Conservation (phyloP, 176 grass and related monocot species). For the Cenchrus fungigraminus region DNA sequence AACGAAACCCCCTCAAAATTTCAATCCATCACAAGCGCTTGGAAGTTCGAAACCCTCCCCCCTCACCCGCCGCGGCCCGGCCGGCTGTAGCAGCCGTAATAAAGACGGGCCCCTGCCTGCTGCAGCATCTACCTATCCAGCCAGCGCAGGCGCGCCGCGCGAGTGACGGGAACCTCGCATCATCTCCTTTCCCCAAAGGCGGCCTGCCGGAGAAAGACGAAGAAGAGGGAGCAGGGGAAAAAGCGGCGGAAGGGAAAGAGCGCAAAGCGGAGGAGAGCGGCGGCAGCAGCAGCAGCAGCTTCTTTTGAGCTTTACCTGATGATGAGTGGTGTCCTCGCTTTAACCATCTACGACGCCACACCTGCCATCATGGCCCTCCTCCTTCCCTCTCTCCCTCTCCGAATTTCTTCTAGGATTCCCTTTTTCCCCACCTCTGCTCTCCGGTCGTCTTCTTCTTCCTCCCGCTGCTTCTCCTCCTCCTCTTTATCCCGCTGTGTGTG, state of each 20-base stretch:
- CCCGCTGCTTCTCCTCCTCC: background rate
- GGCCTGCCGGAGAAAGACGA: slow-evolving; percentile 28
- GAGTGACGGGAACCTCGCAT: slow-evolving; percentile 68
- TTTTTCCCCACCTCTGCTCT: background rate
- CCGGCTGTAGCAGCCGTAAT: background rate
- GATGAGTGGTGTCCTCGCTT: slow-evolving; percentile 52
- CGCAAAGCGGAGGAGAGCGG: slow-evolving; percentile 4
- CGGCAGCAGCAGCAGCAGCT: slow-evolving; percentile 37
- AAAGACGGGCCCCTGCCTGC: slow-evolving; percentile 16
- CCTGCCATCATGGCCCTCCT: slow-evolving; percentile 48
- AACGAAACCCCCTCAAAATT: slow-evolving; percentile 1
- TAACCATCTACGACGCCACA: slow-evolving; percentile 53
- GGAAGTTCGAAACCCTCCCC: background rate
- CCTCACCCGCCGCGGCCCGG: background rate
- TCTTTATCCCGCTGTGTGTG: slow-evolving; percentile 27
- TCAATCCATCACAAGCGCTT: background rate
- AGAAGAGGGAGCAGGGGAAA: background rate
- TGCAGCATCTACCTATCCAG: slow-evolving; percentile 39
- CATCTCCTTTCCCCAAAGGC: slow-evolving; percentile 57
- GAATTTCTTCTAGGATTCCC: slow-evolving; percentile 19
- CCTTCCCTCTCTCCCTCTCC: background rate
- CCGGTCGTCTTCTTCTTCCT: slow-evolving; percentile 17
- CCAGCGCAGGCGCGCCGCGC: slow-evolving; percentile 25
- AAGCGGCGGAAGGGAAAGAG: background rate
- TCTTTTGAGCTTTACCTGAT: slow-evolving; percentile 68